A percentile compares a stretch with the other conserved stretches of the same genome.
Conservation (phyloP, 176 grass and related monocot species). For the Oryza glumipatula region DNA sequence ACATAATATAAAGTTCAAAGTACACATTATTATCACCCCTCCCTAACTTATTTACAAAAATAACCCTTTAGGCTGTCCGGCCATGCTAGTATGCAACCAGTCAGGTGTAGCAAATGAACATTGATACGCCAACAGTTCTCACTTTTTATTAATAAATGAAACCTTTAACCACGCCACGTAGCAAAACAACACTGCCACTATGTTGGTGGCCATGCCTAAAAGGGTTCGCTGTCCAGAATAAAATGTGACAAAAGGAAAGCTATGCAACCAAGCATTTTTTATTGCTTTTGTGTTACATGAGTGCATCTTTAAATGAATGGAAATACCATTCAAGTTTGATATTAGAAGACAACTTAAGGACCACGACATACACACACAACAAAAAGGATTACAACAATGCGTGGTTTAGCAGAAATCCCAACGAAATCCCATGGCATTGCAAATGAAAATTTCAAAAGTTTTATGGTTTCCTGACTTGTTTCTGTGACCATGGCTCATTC, state of each 20-base stretch:
- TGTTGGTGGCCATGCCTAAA: neutral
- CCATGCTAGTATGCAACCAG: neutral
- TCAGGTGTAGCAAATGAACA: neutral
- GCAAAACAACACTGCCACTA: neutral
- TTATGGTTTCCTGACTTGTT: neutral
- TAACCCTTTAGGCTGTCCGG: neutral
- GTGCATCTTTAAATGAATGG: conserved; percentile 21
- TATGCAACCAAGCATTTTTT: neutral
- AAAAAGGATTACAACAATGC: neutral
- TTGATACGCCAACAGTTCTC: neutral
- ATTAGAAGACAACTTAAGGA: neutral
- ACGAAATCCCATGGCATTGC: neutral
- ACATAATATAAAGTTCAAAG: conserved; percentile 8
- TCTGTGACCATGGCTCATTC: neutral
- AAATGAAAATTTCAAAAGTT: neutral
- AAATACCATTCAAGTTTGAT: conserved; percentile 14
- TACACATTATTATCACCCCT: conserved; percentile 22
- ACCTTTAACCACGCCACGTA: neutral
- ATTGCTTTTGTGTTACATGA: neutral
- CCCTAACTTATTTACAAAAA: neutral
- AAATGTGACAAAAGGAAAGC: neutral
- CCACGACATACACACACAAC: neutral
- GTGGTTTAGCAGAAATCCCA: neutral
- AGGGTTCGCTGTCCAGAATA: neutral
- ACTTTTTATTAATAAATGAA: neutral